These are phyloP conservation scores for Pseudogymnoascus sp. DNA, from an alignment of 2,329 filamentous ascomycete species.

Conservation along the genomic window DNA sequence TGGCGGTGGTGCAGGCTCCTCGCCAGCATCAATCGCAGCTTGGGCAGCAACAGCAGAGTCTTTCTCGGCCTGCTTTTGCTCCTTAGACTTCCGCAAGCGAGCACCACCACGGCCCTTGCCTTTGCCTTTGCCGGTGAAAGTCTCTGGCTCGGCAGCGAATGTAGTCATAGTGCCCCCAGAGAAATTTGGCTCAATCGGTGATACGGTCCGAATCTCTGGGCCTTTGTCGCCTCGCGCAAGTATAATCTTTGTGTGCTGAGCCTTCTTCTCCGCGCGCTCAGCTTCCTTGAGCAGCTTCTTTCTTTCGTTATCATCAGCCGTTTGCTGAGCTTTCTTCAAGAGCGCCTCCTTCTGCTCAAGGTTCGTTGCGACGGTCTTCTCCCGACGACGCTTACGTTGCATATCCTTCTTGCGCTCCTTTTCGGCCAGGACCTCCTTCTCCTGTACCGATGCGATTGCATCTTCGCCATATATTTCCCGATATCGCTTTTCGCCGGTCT, in stretches of 20 bases:
- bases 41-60: conserved; percentile 80
- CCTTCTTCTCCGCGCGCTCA: conserved; percentile 86
- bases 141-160: conserved; percentile 50
- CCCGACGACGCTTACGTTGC: conserved; percentile 90
- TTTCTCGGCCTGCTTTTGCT: conserved; percentile 74
- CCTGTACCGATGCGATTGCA: conserved; percentile 77
- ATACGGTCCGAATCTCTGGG: conserved; percentile 56
- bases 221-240: conserved; percentile 80
- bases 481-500: conserved; percentile 67
- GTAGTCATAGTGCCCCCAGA: conserved; percentile 80
- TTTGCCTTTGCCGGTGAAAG: conserved; percentile 42
- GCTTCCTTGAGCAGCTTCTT: conserved; percentile 76
- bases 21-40: conserved; percentile 69
- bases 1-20: conserved; percentile 53
- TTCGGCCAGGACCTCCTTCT: conserved; percentile 83
- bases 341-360: conserved; percentile 84
- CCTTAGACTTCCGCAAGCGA: conserved; percentile 83
- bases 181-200: conserved; percentile 67
- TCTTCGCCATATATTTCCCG: conserved; percentile 68
- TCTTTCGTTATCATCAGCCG: conserved; percentile 74
- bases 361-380: conserved; percentile 91
- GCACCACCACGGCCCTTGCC: conserved; percentile 44
- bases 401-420: conserved; percentile 99
- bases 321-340: conserved; percentile 66
- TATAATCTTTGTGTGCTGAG: conserved; percentile 78